Percentiles rank a stretch among this genome's conserved stretches.
Conservation (phyloP, 2,329 filamentous ascomycete species). For the Endothia cerciana region DNA sequence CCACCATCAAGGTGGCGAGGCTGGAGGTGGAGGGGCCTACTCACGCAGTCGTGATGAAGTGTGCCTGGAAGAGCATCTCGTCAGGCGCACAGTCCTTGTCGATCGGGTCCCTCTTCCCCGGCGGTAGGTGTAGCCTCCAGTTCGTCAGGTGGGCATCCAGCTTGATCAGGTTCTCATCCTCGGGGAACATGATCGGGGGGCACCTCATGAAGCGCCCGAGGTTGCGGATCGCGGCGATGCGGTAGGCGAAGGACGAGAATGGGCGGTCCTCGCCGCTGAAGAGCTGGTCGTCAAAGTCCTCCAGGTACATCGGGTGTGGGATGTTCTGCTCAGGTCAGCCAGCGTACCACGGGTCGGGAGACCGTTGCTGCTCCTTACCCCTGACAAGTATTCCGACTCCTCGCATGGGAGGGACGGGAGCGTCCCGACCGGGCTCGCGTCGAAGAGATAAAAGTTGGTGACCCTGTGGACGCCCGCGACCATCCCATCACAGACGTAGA, state of each 20-base stretch:
- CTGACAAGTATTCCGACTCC: constrained; percentile 69
- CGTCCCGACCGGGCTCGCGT: constrained; percentile 68
- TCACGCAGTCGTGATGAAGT: constrained; percentile 72
- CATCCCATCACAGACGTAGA: constrained; percentile 82
- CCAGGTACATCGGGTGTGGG: constrained; percentile 63
- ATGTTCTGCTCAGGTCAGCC: constrained; percentile 50
- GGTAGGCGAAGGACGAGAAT: constrained; percentile 86
- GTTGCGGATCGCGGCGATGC: constrained; percentile 79
- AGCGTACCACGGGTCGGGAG: constrained; percentile 8
- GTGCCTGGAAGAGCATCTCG: constrained; percentile 89
- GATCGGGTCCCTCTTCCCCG: constrained; percentile 70
- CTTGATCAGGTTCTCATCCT: constrained; percentile 55
- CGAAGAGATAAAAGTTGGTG: constrained; percentile 71
- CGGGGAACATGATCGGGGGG: constrained; percentile 54
- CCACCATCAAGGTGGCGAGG: no score
- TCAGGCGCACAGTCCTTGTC: constrained; percentile 74
- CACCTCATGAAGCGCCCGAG: constrained; percentile 74
- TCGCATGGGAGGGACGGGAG: constrained; percentile 69
- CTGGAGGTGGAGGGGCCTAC: constrained; percentile 31
- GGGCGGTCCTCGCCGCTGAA: constrained; percentile 70
- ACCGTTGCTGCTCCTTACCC: constrained; percentile 48
- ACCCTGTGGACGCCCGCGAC: constrained; percentile 77
- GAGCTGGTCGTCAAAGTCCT: constrained; percentile 76
- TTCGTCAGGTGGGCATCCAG: constrained; percentile 64
- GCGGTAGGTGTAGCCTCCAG: constrained; percentile 80